phyloP scores from a whole-genome alignment of 2,329 filamentous ascomycete species.

The Rutstroemia sp. region DNA sequence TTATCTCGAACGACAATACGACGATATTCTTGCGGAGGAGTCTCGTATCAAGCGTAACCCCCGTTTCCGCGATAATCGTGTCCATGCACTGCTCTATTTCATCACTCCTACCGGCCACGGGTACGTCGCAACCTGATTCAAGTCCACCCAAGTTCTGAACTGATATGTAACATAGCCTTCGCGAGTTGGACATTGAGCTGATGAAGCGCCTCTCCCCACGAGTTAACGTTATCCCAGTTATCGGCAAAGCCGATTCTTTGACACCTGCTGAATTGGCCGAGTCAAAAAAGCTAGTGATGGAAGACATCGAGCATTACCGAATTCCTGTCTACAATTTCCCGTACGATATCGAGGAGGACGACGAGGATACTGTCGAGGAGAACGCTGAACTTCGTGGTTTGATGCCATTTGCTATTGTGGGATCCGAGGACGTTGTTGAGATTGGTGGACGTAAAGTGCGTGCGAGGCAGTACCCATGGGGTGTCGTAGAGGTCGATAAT shows the following conservation, averaged over 20 bases:
- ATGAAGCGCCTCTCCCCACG: slow-evolving; percentile 98
- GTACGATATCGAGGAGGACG: slow-evolving; percentile 98
- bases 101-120: slow-evolving; percentile 97
- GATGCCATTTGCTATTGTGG: slow-evolving; percentile 99
- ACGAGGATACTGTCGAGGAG: slow-evolving; percentile 98
- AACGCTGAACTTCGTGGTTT: slow-evolving; percentile 94
- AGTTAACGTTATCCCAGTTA: slow-evolving; percentile 98
- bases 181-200: slow-evolving; percentile 97
- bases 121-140: slow-evolving; percentile 41
- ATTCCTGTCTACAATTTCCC: slow-evolving; percentile 99
- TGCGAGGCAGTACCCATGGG: slow-evolving; percentile 97
- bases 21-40: slow-evolving; percentile 98
- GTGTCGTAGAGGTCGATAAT: slow-evolving; percentile 98
- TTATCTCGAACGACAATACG: slow-evolving; percentile 98
- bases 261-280: slow-evolving; percentile 95
- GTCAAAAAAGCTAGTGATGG: slow-evolving; percentile 99
- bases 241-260: slow-evolving; percentile 95
- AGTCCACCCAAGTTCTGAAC: not conserved
- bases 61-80: slow-evolving; percentile 97
- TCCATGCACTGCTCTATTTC: slow-evolving; percentile 97
- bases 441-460: slow-evolving; percentile 88
- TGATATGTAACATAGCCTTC: slow-evolving; percentile 54
- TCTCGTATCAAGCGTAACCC: slow-evolving; percentile 99
- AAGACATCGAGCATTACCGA: slow-evolving; percentile 99
- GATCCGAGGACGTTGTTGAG: slow-evolving; percentile 91